phyloP scores from a whole-genome alignment of 257 asterid genomes.

The Nemophila menziesii region DNA sequence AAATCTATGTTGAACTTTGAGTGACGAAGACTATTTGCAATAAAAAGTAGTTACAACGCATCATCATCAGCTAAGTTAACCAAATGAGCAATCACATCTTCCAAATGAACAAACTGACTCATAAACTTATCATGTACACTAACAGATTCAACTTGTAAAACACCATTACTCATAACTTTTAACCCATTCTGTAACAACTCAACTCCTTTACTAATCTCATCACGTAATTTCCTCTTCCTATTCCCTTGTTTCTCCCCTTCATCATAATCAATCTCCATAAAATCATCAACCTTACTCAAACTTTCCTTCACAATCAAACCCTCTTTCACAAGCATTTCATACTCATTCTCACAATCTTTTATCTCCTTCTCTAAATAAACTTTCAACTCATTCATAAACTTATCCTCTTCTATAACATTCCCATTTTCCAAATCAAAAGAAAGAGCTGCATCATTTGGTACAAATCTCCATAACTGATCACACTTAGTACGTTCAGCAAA shows the following conservation, averaged over 20 bases:
- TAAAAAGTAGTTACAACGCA: not conserved
- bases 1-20: not conserved
- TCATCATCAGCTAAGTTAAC: slow-evolving; percentile 40
- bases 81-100: slow-evolving; percentile 61
- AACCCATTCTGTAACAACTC: slow-evolving; percentile 68
- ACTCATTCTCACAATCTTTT: slow-evolving; percentile 26
- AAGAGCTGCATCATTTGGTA: slow-evolving; percentile 86
- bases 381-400: slow-evolving; percentile 78
- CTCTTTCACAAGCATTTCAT: slow-evolving; percentile 41
- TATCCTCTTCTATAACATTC: slow-evolving; percentile 51
- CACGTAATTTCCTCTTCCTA: slow-evolving; percentile 77
- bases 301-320: slow-evolving; percentile 39
- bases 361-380: slow-evolving; percentile 73
- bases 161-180: slow-evolving; percentile 67
- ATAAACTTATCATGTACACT: slow-evolving; percentile 50
- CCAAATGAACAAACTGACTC: slow-evolving; percentile 54
- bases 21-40: no score
- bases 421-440: slow-evolving; percentile 67
- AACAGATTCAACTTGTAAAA: slow-evolving; percentile 33
- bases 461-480: slow-evolving; percentile 74
- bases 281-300: slow-evolving; percentile 20
- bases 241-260: slow-evolving; percentile 33
- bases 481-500: slow-evolving; percentile 78
- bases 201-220: slow-evolving; percentile 63
- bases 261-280: slow-evolving; percentile 70